Evolutionary conservation across 106 monocot species (phyloP), one percentile per base, ranked within the genome.

Genomic region (Narthecium ossifragum): DNA sequence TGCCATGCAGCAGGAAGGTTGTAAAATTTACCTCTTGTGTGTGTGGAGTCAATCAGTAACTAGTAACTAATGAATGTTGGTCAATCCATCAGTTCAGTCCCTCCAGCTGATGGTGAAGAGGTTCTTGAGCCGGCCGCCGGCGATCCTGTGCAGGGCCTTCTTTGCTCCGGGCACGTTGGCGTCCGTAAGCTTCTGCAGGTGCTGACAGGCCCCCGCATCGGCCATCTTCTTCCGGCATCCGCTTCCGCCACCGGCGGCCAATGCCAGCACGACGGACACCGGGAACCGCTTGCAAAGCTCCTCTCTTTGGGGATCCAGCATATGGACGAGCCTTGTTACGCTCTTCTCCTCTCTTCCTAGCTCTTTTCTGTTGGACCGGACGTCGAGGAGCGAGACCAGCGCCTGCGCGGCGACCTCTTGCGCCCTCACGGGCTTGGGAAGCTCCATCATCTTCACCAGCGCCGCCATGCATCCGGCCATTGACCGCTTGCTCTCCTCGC

Each of bases 281-380:
- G 79, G 79, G 12, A 65, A 63, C 67, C 69, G 72, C 61, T 85
- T 81, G 51, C 61, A 46, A 2, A 88, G 59, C 31, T 76, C 75
- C 21, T 82, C 85, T 36, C 65, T 76, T 34, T 48, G 59, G 0
- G 76, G 85, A 24, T 88, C 81, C 39, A 93, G 72, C 88, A 93
- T 81, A 36, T 66, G 66, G 9, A 85, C 81, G 12, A 93, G 49
- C 71, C 85, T 73, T 40, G 51, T 70, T 26, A 93, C 17, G 72
- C 88, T 93, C 79, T 93, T 88, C 45, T 73, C 82, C 23, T 93
- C 88, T 51, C 51, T 68, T 24, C 52, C 51, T 7, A 93, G 62
- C 31, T 74, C 85, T 51, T 67, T 82, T 31, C 85, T 53, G 58
- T 82, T 85, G 11, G 81, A 64, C 12, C 62, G 59, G 20, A 70